Percentiles rank a stretch among this genome's conserved stretches.
phyloP scores from a whole-genome alignment of 2,329 filamentous ascomycete species.

The Paecilomyces fulvus region DNA sequence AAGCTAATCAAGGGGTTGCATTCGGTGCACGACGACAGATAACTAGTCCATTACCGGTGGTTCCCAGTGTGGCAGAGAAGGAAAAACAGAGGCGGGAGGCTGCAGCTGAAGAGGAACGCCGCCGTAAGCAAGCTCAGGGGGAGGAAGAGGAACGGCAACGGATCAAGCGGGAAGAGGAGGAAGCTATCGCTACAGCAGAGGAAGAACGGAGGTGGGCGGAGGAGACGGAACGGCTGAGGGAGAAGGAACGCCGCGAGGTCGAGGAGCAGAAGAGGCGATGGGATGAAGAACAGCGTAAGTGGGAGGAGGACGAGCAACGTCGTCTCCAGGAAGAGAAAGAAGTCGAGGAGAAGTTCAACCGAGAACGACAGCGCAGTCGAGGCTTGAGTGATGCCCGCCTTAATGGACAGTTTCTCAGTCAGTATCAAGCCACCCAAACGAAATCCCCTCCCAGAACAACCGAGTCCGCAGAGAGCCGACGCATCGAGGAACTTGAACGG shows the following conservation, averaged over 20 bases:
- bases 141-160: constrained; percentile 40
- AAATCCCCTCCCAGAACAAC: background rate
- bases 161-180: constrained; percentile 42
- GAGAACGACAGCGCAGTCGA: constrained; percentile 57
- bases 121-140: constrained; percentile 44
- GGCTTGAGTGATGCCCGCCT: constrained; percentile 58
- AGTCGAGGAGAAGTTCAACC: constrained; percentile 56
- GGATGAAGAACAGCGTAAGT: constrained; percentile 53
- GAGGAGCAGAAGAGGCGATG: constrained; percentile 41
- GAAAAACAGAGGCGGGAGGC: constrained; percentile 57
- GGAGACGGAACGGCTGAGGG: constrained; percentile 39
- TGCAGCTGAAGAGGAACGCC: constrained; percentile 46
- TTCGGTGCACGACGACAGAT: constrained; percentile 92
- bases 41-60: constrained; percentile 67
- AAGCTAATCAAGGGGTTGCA: constrained; percentile 86
- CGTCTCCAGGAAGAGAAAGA: constrained; percentile 65
- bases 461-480: constrained; percentile 49
- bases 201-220: constrained; percentile 42
- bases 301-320: constrained; percentile 68
- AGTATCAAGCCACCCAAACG: constrained; percentile 68
- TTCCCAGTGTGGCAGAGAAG: constrained; percentile 78
- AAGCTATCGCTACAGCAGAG: constrained; percentile 35
- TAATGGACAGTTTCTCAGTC: constrained; percentile 75
- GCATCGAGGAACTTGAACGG: constrained; percentile 72
- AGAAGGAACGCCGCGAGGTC: constrained; percentile 40